Percentiles rank a stretch among this genome's conserved stretches.
phyloP scores from a whole-genome alignment of 148 eudicot genomes.

The Rhododendron ferrugineum region DNA sequence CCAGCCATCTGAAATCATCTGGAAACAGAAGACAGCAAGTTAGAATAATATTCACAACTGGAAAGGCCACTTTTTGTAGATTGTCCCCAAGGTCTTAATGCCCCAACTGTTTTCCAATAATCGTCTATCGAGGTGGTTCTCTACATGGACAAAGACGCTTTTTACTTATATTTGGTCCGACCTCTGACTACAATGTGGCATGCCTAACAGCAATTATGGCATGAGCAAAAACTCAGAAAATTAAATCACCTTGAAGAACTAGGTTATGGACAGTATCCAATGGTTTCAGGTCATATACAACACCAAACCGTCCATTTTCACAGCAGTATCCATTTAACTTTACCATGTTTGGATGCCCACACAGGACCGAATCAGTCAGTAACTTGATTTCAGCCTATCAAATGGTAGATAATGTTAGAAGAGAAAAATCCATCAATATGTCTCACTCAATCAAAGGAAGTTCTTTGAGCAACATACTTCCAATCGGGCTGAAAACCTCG shows the following conservation, averaged over 20 bases:
- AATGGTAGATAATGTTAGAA: background rate
- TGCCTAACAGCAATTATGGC: no score
- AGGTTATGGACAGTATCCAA: background rate
- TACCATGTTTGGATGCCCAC: background rate
- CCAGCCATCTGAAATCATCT: conserved; percentile 2
- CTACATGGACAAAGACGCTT: background rate
- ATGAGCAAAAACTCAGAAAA: background rate
- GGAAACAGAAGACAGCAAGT: background rate
- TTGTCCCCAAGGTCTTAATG: background rate
- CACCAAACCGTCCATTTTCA: background rate
- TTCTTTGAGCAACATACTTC: background rate
- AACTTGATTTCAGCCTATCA: background rate
- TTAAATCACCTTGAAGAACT: background rate
- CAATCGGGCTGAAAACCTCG: background rate
- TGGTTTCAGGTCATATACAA: background rate
- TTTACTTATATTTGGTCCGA: background rate
- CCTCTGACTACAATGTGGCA: background rate
- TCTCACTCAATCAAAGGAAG: background rate
- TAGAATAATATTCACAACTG: background rate
- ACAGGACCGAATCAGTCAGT: background rate
- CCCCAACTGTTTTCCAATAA: background rate
- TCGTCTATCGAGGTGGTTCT: background rate
- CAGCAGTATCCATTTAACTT: conserved; percentile 7
- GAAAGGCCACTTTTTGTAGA: background rate
- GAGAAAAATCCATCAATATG: background rate